Conservation (phyloP, 805 yeast species). For the Debaryomyces maramus region DNA sequence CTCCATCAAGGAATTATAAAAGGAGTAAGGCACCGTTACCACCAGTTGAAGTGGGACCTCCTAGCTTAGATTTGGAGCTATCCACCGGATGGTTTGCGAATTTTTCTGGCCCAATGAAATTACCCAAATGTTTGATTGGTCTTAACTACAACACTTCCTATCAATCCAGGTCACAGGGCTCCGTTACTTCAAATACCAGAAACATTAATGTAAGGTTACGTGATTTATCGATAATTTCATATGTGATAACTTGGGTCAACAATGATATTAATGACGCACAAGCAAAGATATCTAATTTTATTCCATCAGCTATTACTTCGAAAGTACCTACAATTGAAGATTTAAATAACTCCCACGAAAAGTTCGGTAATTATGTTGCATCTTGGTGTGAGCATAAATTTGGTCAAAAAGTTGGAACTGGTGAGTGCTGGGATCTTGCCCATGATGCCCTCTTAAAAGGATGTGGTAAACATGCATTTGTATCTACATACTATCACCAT, state of each 20-base stretch:
- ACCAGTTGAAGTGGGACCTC: constrained; percentile 22
- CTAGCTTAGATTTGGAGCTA: constrained; percentile 44
- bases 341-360: constrained; percentile 32
- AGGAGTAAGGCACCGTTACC: constrained; percentile 13
- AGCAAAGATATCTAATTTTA: constrained; percentile 28
- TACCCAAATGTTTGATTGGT: constrained; percentile 43
- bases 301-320: constrained; percentile 44
- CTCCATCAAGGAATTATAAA: constrained; percentile 27
- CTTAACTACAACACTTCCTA: constrained; percentile 30
- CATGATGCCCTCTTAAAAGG: constrained; percentile 52
- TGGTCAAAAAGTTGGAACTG: constrained; percentile 52
- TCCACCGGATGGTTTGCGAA: constrained; percentile 48
- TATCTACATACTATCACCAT: constrained; percentile 47
- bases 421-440: constrained; percentile 65
- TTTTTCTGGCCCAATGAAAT: constrained; percentile 16
- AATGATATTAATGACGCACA: constrained; percentile 19
- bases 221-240: constrained; percentile 42
- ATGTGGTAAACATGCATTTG: constrained; percentile 59
- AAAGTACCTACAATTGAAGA: constrained; percentile 30
- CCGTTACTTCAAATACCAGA: constrained; percentile 19
- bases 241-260: constrained; percentile 43
- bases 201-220: constrained; percentile 36
- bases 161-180: constrained; percentile 14
- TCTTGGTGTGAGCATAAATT: constrained; percentile 52
- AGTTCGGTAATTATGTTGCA: constrained; percentile 54